phyloP scores from a whole-genome alignment of 148 eudicot species.

The Rhododendron williamsianum region DNA sequence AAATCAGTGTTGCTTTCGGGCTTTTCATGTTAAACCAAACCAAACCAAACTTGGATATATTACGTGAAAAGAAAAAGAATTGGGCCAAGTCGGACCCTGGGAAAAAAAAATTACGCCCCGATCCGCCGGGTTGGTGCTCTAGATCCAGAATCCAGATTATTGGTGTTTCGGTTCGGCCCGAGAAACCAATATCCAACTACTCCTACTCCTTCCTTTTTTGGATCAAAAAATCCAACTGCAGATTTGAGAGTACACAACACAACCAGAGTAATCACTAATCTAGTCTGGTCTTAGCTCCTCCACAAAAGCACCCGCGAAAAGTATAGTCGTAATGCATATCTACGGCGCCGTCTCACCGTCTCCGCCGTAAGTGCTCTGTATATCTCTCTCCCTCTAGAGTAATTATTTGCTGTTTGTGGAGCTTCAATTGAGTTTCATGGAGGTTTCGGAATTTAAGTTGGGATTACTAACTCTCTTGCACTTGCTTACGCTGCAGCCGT shows the following conservation, averaged over 20 bases:
- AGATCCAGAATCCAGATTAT: too few relatives aligned
- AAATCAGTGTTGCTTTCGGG: too few relatives aligned
- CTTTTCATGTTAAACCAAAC: too few relatives aligned
- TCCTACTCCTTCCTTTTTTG: too few relatives aligned
- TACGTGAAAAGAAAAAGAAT: too few relatives aligned
- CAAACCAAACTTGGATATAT: too few relatives aligned
- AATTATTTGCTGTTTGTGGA: not conserved
- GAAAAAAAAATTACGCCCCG: too few relatives aligned
- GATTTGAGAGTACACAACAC: not conserved
- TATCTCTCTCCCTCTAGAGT: not conserved
- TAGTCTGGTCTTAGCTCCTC: not conserved
- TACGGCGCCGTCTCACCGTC: conserved; percentile 6
- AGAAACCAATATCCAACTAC: too few relatives aligned
- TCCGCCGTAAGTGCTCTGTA: conserved; percentile 5
- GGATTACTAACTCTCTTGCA: not conserved
- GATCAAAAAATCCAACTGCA: too few relatives aligned
- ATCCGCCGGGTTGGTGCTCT: too few relatives aligned
- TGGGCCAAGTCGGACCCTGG: too few relatives aligned
- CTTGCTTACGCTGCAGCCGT: conserved; percentile 8
- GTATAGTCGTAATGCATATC: conserved; percentile 10
- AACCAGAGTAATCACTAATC: not conserved
- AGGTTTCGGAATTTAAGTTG: not conserved
- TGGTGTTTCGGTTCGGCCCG: too few relatives aligned
- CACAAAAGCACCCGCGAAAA: not conserved
- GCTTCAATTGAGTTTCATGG: not conserved